Base-by-base conservation (phyloP, 176 grass and related monocot genomes). In the Eragrostis curvula region DNA sequence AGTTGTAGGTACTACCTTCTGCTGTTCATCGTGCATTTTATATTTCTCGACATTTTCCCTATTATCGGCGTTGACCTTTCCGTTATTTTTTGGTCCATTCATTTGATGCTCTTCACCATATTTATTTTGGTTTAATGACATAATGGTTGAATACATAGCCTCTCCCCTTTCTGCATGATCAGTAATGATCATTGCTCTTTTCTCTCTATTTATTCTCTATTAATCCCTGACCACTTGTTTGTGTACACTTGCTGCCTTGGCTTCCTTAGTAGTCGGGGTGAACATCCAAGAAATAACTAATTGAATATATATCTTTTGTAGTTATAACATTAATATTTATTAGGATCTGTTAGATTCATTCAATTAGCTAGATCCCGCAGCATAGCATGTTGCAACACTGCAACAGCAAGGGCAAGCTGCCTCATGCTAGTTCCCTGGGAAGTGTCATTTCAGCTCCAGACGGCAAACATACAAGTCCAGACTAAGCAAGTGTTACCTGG, bases 1-100 rank as follows among this genome's bases (percentile, higher is more conserved):
- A 30, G 46, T 74, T 88, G 29, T 71, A 30, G 46, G 52, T 77
- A 39, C 48, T 62, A 73, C 20, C 18, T 84, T 88, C 71, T 57
- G 49, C 18, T 56, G 9, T 70, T 50, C 24, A 65, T 83, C 36
- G 72, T 71, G 7, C 40, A 71, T 21, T 71, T 45, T 28, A 25
- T 56, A 32, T 83, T 83, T 72, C 41, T 66, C 41, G 47, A 36
- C 45, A 14, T 16, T 58, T 66, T 73, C 48, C 25, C 5, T 78
- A 27, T 65, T 64, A 43, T 52, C 43, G 52, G 12, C 45, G 11
- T 86, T 58, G 27, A 56, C 8, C 46, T 64, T 12, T 73, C 18
- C 56, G 42, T 16, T 68, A 59, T 52, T 51, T 71, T 58, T 16
- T 39, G 66, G 69, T 63, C 41, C 69, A 86, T 81, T 13, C 32